Conservation (phyloP, 169 alveolate species). For the Plasmodium knowlesi region DNA sequence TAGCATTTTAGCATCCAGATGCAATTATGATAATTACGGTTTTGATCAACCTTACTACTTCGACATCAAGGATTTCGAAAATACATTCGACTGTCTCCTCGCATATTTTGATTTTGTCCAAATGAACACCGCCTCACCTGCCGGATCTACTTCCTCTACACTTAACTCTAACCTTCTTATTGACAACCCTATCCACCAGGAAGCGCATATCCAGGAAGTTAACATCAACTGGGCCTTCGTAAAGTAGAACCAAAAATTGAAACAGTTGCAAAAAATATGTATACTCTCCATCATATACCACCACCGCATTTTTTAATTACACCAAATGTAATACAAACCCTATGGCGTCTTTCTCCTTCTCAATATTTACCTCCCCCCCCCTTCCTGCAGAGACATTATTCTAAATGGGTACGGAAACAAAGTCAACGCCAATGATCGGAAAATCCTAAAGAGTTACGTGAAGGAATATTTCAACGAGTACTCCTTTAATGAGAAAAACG, state of each 20-base stretch:
- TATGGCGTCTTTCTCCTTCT: background rate
- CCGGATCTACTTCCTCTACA: background rate
- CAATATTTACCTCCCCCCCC: background rate
- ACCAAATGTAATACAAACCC: background rate
- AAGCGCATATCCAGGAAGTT: background rate
- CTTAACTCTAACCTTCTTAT: background rate
- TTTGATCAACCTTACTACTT: slow-evolving; percentile 48
- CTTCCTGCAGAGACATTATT: slow-evolving; percentile 28
- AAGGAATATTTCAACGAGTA: slow-evolving; percentile 71
- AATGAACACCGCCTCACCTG: background rate
- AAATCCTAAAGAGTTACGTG: slow-evolving; percentile 56
- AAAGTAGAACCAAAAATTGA: slow-evolving; percentile 6
- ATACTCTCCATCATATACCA: background rate
- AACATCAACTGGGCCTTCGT: slow-evolving; percentile 59
- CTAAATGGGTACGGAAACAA: slow-evolving; percentile 56
- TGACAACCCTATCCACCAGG: background rate
- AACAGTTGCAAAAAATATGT: background rate
- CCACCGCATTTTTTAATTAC: background rate
- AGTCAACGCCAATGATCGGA: slow-evolving; percentile 21
- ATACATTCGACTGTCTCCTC: slow-evolving; percentile 41
- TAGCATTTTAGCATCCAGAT: slow-evolving; percentile 36
- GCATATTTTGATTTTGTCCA: slow-evolving; percentile 30
- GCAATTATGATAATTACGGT: slow-evolving; percentile 41
- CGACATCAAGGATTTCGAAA: slow-evolving; percentile 56
- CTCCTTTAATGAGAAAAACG: slow-evolving; percentile 63